Base-by-base conservation (phyloP, 257 asterid species). In the Solanum gandarillasii region DNA sequence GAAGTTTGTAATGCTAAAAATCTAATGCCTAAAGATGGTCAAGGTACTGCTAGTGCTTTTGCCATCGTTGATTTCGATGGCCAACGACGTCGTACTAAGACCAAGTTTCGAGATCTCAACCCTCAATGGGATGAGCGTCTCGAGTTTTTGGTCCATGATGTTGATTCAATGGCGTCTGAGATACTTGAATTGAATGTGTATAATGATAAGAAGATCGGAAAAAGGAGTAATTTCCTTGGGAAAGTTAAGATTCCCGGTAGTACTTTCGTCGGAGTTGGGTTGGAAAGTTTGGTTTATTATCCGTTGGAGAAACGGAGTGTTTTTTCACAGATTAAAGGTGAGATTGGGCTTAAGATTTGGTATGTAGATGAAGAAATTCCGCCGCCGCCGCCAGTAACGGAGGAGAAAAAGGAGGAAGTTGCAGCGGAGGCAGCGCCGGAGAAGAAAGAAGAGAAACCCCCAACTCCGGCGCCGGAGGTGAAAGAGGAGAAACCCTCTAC, bases 21-120 rank as follows among this genome's bases (percentile, higher is more conserved):
- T 78, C 85, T 96, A 85, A 96, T 96, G 99, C 99, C 99, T 2
- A 96, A 96, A 79, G 99, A 96, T 87, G 99, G 99, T 25, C 98
- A 95, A 82, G 99, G 98, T 48, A 95, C 98, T 78, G 96, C 99
- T 27, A 96, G 99, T 91, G 97, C 99, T 68, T 94, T 93, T 84
- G 98, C 88, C 88, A 92, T 94, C 70, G 94, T 94, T 9, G 98
- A 95, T 88, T 96, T 88, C 88, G 99, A 96, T 86, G 98, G 98
- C 89, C 99, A 96, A 76, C 95, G 99, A 9, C 98, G 98, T 36
- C 95, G 99, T 5, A 95, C 99, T 10, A 93, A 93, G 91, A 95
- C 98, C 5, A 90, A 92, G 46, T 91, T 85, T 62, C 91, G 98
- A 39, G 98, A 96, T 91, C 98, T 96, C 58, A 96, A 96, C 55